Base-by-base conservation (phyloP, 2,329 filamentous ascomycete species). In the Byssoonygena ceratinophila region DNA sequence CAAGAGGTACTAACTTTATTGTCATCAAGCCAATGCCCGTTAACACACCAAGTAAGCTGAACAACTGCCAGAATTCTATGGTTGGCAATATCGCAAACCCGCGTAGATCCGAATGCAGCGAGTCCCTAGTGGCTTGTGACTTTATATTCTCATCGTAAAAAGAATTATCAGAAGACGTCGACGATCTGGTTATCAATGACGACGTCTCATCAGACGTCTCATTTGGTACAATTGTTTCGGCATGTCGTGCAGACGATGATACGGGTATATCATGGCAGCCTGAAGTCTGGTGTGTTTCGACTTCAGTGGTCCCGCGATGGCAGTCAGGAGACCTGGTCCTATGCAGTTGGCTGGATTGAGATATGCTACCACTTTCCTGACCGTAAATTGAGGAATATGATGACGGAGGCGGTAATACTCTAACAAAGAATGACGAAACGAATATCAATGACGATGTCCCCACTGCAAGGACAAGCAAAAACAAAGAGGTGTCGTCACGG, bases 11-110 rank as follows among this genome's bases (percentile, higher is more conserved):
- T 69, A 76, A 94, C 89, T 98, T 98, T 71, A 98, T 98, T 0
- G 91, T 97, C 92, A 98, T 98, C 59, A 98, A 73, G 9, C 92
- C 92, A 61, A 96, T 85, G 49, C 92, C 92, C 4, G 89, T 88
- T 57, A 97, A 74, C n/a, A 96, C 79, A 36, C 84, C 89, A 78
- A 98, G 87, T 59, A 95, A 82, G 53, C 79, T 69, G 68, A 94
- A 97, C 25, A 94, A 72, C 63, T 94, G 85, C 89, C 90, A 97
- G 68, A 97, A 98, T 59, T 94, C 85, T 45, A 82, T 62, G 55
- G 78, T 81, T 50, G 74, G 74, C 29, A 95, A 71, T 64, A 98
- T 76, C 14, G 78, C 77, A 63, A 88, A 74, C 58, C 92, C 92
- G 65, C 91, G 87, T 64, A 97, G 85, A 81, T 97, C 92, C 87